Conservation (phyloP, 2,329 filamentous ascomycete genomes). For the Pyrenophora teres region DNA sequence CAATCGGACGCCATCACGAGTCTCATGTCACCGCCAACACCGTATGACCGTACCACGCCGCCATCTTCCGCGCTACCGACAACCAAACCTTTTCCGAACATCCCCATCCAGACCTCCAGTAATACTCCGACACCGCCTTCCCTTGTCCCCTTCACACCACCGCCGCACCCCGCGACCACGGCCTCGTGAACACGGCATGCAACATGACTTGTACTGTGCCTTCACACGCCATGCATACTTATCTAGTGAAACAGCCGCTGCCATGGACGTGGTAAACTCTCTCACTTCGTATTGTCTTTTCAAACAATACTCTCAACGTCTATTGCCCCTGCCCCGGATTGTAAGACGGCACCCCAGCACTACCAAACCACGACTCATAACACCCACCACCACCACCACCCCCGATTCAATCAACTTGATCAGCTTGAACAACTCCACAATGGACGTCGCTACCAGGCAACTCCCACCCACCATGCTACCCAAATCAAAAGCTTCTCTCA, state of each 20-base stretch:
- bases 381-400: background rate
- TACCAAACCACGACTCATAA: conserved; percentile 6
- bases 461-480: background rate
- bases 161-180: conserved; percentile 13
- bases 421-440: background rate
- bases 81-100: conserved; percentile 5
- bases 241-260: conserved; percentile 3
- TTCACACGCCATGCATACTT: conserved; percentile 15
- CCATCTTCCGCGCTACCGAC: conserved; percentile 1
- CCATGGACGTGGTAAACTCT: conserved; percentile 3
- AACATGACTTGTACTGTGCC: conserved; percentile 16
- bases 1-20: conserved; percentile 15
- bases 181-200: conserved; percentile 17
- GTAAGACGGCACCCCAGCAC: too few relatives aligned
- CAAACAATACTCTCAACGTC: too few relatives aligned
- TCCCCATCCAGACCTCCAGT: conserved; percentile 4
- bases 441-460: too few relatives aligned
- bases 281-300: background rate
- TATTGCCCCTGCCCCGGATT: too few relatives aligned
- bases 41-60: conserved; percentile 21
- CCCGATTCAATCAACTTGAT: background rate
- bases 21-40: conserved; percentile 8
- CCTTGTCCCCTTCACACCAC: conserved; percentile 7
- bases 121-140: conserved; percentile 1
- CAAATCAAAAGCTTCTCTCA: background rate